Percentiles rank a stretch among this genome's conserved stretches.
Evolutionary conservation across 805 yeast species (phyloP).

Genomic region (Yarrowia bubula): DNA sequence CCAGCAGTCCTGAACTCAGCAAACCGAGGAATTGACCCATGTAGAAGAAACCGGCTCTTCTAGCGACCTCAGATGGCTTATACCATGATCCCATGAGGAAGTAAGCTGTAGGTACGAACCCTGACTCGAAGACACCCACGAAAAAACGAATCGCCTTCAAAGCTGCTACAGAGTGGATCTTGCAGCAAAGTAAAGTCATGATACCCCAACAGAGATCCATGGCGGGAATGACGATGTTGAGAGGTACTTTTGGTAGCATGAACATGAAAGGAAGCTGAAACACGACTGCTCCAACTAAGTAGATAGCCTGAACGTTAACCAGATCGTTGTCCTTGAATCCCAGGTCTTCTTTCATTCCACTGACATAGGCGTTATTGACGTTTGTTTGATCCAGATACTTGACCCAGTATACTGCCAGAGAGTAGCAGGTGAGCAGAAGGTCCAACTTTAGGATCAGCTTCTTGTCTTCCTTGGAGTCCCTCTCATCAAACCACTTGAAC

Average conservation of each 20-base stretch:
- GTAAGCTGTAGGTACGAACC: slow-evolving; percentile 53
- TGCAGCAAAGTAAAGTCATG: slow-evolving; percentile 56
- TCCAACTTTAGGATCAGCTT: slow-evolving; percentile 54
- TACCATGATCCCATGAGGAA: slow-evolving; percentile 53
- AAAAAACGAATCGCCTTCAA: slow-evolving; percentile 64
- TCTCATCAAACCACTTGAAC: slow-evolving; percentile 56
- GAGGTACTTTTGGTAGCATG: slow-evolving; percentile 53
- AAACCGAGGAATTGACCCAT: slow-evolving; percentile 63
- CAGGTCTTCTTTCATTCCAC: slow-evolving; percentile 58
- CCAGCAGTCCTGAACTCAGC: slow-evolving; percentile 61
- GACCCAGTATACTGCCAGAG: slow-evolving; percentile 65
- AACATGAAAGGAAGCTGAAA: slow-evolving; percentile 64
- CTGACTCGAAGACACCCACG: slow-evolving; percentile 68
- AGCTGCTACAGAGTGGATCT: slow-evolving; percentile 49
- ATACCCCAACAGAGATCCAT: slow-evolving; percentile 69
- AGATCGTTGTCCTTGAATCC: slow-evolving; percentile 62
- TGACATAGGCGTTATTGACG: slow-evolving; percentile 62
- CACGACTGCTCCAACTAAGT: slow-evolving; percentile 56
- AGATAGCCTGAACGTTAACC: slow-evolving; percentile 56
- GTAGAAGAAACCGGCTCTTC: slow-evolving; percentile 63
- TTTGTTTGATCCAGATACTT: slow-evolving; percentile 63
- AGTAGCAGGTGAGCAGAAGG: slow-evolving; percentile 52
- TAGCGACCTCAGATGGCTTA: slow-evolving; percentile 53
- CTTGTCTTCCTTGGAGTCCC: slow-evolving; percentile 50
- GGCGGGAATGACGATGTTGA: slow-evolving; percentile 52